Evolutionary conservation across 2,329 filamentous ascomycete genomes (phyloP), one percentile per base, ranked within the genome.

Genomic region (Thielaviopsis populi): DNA sequence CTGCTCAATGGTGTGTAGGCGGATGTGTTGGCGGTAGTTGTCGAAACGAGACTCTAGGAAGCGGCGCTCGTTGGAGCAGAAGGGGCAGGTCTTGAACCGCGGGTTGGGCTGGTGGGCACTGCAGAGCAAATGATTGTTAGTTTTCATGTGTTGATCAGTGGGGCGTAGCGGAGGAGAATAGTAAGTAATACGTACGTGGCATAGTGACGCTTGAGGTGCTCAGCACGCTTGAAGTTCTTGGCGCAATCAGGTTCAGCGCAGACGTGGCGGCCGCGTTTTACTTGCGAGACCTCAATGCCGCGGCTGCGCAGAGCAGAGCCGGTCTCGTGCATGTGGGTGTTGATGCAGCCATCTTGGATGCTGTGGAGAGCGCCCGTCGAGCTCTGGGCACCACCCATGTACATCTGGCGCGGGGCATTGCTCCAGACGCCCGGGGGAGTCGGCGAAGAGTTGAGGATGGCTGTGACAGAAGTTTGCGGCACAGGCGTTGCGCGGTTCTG

Each of bases 131-230:
- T 40, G 17, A n/a, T 40, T 59, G 60, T 27, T 17, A 61, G 7
- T 2, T 3, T 10, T 10, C 13, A 24, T 42, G 59, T 3, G 2
- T 4, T 13, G 24, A 30, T 15, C 8, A 41, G 37, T n/a, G n/a
- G 11, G 46, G 22, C 22, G 22, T 61, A 22, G 30, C 13, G 7
- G 17, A 10, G 17, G 17, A 17, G n/a, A 10, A 7, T 19, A 24
- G 7, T 19, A 56, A 40, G 19, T 6, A 56, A 8, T 1, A 75
- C 78, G 74, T 69, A 82, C 79, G 78, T 78, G 62, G 75, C 75
- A 61, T 77, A 74, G 69, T 83, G 80, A 33, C 80, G 75, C 72
- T 82, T 83, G 19, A 82, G 71, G 67, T 83, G 80, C 70, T 83
- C 80, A 27, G 77, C 78, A 63, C 80, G 74, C 68, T 78, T 77